A percentile compares a stretch with the other conserved stretches of the same genome.
phyloP scores from a whole-genome alignment of 495 filamentous ascomycete genomes.

The Xylaria longipes region DNA sequence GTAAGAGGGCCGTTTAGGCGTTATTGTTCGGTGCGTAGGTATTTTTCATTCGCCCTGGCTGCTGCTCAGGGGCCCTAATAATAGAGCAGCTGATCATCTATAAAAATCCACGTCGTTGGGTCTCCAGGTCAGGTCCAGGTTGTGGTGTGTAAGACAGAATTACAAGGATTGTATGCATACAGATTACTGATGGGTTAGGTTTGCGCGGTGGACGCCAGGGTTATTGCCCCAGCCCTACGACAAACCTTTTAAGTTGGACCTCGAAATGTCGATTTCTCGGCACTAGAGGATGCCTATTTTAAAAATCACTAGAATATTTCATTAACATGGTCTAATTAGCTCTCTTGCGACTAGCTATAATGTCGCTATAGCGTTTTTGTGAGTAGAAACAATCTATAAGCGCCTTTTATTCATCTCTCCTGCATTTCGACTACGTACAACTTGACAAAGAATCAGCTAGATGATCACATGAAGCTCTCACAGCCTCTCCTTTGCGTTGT shows the following conservation, averaged over 20 bases:
- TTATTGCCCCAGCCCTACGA: not conserved
- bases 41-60: too few species aligned
- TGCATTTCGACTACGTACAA: slow-evolving; percentile 1
- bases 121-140: too few species aligned
- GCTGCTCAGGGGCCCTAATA: too few species aligned
- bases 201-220: not conserved
- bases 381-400: not conserved
- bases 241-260: not conserved
- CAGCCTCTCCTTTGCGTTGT: not conserved
- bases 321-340: not conserved
- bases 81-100: too few species aligned
- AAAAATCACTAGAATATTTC: too few species aligned
- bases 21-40: too few species aligned
- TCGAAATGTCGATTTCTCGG: not conserved
- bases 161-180: not conserved
- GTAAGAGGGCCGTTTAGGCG: too few species aligned
- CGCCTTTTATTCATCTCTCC: not conserved
- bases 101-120: too few species aligned
- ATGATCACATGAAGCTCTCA: not conserved
- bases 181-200: not conserved
- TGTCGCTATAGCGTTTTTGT: not conserved
- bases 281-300: not conserved
- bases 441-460: not conserved
- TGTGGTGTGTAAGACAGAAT: not conserved
- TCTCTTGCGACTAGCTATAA: not conserved